Base-by-base conservation (phyloP, 768 basidiomycete genomes). In the Boletus pseudopeckii region DNA sequence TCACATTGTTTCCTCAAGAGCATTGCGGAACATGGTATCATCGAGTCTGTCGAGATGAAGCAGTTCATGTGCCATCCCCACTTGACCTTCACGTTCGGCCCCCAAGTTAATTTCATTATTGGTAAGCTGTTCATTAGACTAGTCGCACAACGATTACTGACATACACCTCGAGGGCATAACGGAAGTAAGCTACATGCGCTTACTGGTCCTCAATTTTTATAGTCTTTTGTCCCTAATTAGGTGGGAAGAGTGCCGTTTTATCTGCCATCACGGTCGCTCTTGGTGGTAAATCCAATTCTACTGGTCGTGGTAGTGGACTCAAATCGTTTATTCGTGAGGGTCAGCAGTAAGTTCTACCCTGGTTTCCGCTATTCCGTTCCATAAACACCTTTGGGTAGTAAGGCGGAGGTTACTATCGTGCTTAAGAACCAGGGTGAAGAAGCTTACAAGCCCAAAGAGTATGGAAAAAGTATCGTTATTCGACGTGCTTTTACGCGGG, bases 61-160 rank as follows among this genome's bases (percentile, higher is more conserved):
- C 87, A 98, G 65, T 98, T 98, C 73, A 96, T 98, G 94, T 97
- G 94, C 70, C 95, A 98, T 73, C 80, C 84, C 67, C 85, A 79
- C 70, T 77, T 94, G 42, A 85, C 79, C 1, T 91, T 97, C 71
- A 79, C 80, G 2, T 92, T 98, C 58, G 92, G 93, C 0, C 87
- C 90, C 9, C 92, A 95, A 69, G 90, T 99, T 65, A 99, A 98
- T 72, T 98, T 98, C 65, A 90, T 99, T 61, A 96, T 96, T 37
- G 93, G 92, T 86, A 61, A 38, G 80, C 62, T 2, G 6, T 15
- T 20, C 20, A 20, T 45, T 52, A 20, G 24, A 44, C 28, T 11
- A 40, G 42, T 42, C 37, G 30, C 17, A 9, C 41, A 5, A 26
- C 11, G 10, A 14, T 48, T 32, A 34, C 46, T 56, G 50, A 68